A percentile compares a stretch with the other conserved stretches of the same genome.
Evolutionary conservation across 2,329 filamentous ascomycete species (phyloP).

Genomic region (Ceratocystis variospora): DNA sequence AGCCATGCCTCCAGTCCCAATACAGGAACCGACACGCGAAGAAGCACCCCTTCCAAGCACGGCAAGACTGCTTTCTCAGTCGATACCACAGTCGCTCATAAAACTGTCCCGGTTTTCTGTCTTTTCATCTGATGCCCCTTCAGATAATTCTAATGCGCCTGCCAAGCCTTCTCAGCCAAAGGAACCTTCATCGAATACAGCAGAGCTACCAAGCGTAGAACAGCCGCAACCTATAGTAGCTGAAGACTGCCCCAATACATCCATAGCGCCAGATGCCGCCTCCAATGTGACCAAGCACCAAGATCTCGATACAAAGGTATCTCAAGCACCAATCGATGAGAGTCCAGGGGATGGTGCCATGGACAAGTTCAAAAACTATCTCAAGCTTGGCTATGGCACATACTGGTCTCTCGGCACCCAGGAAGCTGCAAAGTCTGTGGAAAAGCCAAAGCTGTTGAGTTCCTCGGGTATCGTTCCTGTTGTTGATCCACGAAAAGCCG

Average conservation of each 20-base stretch:
- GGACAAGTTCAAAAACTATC: slow-evolving; percentile 46
- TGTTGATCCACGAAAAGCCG: slow-evolving; percentile 13
- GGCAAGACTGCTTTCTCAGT: not conserved
- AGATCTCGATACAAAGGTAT: not conserved
- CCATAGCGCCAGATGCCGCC: not conserved
- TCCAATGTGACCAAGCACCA: not conserved
- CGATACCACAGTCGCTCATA: slow-evolving; percentile 1
- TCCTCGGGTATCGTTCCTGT: not conserved
- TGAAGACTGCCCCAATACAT: not conserved
- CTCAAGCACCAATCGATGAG: not conserved
- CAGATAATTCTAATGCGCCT: not conserved
- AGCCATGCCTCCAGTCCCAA: slow-evolving; percentile 9
- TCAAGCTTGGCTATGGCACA: slow-evolving; percentile 55
- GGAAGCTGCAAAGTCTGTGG: not conserved
- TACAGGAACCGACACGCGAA: slow-evolving; percentile 17
- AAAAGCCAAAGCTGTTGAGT: slow-evolving; percentile 9
- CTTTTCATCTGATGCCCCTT: not conserved
- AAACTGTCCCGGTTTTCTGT: not conserved
- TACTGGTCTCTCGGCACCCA: slow-evolving; percentile 36
- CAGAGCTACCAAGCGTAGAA: not conserved
- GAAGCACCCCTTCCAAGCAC: slow-evolving; percentile 7
- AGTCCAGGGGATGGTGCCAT: slow-evolving; percentile 30
- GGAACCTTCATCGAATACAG: not conserved
- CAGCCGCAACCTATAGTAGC: not conserved
- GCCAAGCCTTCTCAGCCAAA: not conserved